Evolutionary conservation across 139 green algal genomes (phyloP).

Genomic region (Pycnococcus provasolii): DNA sequence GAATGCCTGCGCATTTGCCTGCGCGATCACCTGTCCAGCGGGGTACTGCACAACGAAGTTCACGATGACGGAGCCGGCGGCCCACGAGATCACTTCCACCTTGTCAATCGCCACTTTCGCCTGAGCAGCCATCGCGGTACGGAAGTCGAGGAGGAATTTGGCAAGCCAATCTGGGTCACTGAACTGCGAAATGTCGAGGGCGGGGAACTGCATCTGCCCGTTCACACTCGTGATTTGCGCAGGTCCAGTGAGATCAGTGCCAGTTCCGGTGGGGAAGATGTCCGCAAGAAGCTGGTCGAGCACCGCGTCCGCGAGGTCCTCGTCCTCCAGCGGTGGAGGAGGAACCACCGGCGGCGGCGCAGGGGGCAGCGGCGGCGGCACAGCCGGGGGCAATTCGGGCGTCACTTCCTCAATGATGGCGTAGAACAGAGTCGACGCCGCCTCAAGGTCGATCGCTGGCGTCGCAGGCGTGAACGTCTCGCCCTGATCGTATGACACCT

Average conservation of each 20-base stretch:
- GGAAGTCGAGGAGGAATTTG: slow-evolving; percentile 2
- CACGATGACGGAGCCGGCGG: neutral
- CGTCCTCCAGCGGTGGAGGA: neutral
- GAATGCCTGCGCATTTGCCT: slow-evolving; percentile 9
- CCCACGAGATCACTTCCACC: slow-evolving; percentile 1
- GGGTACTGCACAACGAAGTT: neutral
- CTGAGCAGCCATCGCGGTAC: neutral
- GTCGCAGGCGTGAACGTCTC: too few relatives aligned
- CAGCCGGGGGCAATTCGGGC: too few relatives aligned
- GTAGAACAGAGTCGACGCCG: too few relatives aligned
- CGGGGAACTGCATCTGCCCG: slow-evolving; percentile 5
- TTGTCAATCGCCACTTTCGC: neutral
- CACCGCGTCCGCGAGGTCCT: slow-evolving; percentile 2
- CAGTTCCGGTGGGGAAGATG: neutral
- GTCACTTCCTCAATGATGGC: too few relatives aligned
- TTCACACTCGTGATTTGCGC: too few relatives aligned
- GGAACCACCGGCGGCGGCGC: neutral
- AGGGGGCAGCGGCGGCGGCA: neutral
- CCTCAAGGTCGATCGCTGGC: too few relatives aligned
- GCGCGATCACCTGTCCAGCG: neutral
- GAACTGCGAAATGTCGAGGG: slow-evolving; percentile 6
- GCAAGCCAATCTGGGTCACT: neutral
- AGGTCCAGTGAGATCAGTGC: too few relatives aligned
- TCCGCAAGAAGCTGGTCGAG: slow-evolving; percentile 5
- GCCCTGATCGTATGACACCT: too few relatives aligned